Evolutionary conservation across 768 basidiomycete species (phyloP), one percentile per base, ranked within the genome.

Genomic region (Suillus spraguei): DNA sequence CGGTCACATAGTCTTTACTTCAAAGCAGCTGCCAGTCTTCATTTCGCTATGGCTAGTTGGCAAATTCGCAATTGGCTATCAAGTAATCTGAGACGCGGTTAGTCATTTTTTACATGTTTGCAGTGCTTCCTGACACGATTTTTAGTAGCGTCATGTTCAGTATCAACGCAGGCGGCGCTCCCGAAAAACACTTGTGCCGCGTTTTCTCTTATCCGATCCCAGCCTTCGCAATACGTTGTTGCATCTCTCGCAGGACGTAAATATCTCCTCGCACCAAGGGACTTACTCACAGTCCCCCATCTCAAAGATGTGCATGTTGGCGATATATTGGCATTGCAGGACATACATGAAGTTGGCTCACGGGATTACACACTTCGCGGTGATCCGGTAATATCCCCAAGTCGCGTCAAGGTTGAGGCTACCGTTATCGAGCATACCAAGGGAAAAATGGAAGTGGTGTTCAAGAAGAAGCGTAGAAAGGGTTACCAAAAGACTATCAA

Each of bases 371-470:
- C 94, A 35, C 82, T 99, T 36, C 89, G 93, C 63, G 88, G 93
- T 52, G 85, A 87, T 69, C 89, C 94, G 1, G 76, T 81, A 70
- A 83, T 97, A 42, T 86, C 92, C 0, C 71, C 84, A 6, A 79
- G 82, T 61, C 80, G 84, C 44, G 87, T 97, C 67, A 83, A 83
- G 65, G 90, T 96, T 46, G 82, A 90, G 67, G 90, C 95, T 20
- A 97, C 94, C 24, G 95, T 99, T n/a, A 78, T 99, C 53, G 97
- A 99, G 77, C 97, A 99, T 74, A 99, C 97, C 49, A 98, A 96
- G 76, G 92, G 94, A 9, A 84, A 85, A 60, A 91, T 99, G 92
- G 92, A 97, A 78, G 84, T 82, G 69, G 91, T 92, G 61, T 87
- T 96, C 79, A 97, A 98, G 83, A 97, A 96, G 82, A 99, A 99